Percentiles rank a stretch among this genome's conserved stretches.
Evolutionary conservation across 208 protist genomes (phyloP).

Genomic region (Tritrichomonas musculus): DNA sequence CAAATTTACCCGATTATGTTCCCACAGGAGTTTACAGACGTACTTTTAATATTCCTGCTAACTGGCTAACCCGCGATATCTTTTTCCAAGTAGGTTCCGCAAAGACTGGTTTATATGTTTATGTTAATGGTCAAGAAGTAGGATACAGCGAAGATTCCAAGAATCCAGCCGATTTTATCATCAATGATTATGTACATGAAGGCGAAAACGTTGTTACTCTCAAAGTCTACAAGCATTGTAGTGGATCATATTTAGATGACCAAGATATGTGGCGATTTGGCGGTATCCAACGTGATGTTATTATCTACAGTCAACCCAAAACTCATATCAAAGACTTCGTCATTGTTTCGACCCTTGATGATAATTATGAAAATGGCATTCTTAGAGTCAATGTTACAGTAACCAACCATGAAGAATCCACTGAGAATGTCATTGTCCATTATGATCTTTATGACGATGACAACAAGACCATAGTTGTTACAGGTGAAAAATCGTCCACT

Average conservation of each 20-base stretch:
- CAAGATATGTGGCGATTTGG: conserved; percentile 51
- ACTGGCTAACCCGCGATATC: not conserved
- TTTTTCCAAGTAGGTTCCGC: not conserved
- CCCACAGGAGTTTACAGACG: conserved; percentile 46
- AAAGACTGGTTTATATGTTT: conserved; percentile 34
- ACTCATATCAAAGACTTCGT: conserved; percentile 34
- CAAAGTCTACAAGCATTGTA: conserved; percentile 30
- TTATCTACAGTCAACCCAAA: conserved; percentile 41
- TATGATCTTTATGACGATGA: too few species aligned
- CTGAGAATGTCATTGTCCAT: too few species aligned
- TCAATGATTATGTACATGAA: conserved; percentile 25
- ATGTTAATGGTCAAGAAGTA: not conserved
- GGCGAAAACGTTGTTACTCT: conserved; percentile 47
- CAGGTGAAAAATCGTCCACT: too few species aligned
- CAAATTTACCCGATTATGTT: conserved; percentile 37
- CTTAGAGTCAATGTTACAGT: too few species aligned
- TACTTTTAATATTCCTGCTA: conserved; percentile 33
- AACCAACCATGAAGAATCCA: too few species aligned
- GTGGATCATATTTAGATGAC: conserved; percentile 55
- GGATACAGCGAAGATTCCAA: not conserved
- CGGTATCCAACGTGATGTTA: conserved; percentile 44
- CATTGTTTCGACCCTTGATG: not conserved
- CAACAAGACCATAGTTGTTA: too few species aligned
- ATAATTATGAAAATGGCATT: too few species aligned
- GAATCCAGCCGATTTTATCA: not conserved